These are phyloP conservation scores for Leishmania lainsoni DNA, from an alignment of 208 protist species.

Conservation along the genomic window DNA sequence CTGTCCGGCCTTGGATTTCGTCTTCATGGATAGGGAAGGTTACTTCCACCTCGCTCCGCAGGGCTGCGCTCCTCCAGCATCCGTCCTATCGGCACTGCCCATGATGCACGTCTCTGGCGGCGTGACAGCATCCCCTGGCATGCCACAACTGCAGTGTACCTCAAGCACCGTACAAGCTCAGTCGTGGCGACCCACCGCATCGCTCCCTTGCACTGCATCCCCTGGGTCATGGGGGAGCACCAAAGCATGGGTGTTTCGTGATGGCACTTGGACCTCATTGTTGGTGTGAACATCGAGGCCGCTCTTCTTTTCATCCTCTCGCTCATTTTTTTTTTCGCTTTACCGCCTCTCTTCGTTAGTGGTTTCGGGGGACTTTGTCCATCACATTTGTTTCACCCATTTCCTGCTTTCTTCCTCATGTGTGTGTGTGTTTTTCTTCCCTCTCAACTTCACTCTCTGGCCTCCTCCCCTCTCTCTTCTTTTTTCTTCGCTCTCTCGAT, in stretches of 20 bases:
- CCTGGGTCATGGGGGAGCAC: slow-evolving; percentile 7
- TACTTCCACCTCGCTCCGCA: slow-evolving; percentile 8
- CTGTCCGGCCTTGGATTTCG: slow-evolving; percentile 10
- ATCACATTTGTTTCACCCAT: not conserved
- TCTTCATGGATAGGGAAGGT: slow-evolving; percentile 22
- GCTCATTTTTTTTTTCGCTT: not conserved
- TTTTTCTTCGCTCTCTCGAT: not conserved
- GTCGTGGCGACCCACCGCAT: not conserved
- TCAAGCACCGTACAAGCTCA: not conserved
- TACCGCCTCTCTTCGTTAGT: not conserved
- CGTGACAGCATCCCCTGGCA: not conserved
- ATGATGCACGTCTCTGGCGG: not conserved
- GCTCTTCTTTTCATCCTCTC: not conserved
- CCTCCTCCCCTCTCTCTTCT: not conserved
- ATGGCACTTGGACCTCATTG: slow-evolving; percentile 23
- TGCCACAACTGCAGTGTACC: not conserved
- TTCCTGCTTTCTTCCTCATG: not conserved
- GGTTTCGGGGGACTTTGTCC: not conserved
- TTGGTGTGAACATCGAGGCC: slow-evolving; percentile 3
- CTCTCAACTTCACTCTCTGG: not conserved
- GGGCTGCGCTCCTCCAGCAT: not conserved
- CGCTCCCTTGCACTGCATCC: not conserved
- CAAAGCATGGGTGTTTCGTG: slow-evolving; percentile 26
- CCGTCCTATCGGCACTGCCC: not conserved
- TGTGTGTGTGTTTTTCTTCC: not conserved